phyloP scores from a whole-genome alignment of 176 grass and related monocot species.

The Bolboschoenus planiculmis region DNA sequence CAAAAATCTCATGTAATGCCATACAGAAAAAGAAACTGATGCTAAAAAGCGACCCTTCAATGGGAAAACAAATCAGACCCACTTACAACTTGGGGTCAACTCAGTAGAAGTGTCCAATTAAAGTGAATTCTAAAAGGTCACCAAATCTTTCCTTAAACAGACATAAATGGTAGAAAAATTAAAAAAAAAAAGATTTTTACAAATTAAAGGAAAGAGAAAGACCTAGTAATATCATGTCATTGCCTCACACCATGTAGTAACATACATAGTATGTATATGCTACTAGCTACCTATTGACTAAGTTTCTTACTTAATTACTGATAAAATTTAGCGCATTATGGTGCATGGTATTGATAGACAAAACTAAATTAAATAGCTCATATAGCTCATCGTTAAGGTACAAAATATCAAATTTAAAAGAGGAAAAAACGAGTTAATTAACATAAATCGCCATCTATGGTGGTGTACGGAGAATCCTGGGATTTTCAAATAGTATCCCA shows the following conservation, averaged over 20 bases:
- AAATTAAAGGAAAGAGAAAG: background rate
- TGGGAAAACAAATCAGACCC: background rate
- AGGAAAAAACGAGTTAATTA: background rate
- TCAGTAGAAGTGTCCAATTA: background rate
- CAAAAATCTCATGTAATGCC: slow-evolving; percentile 7
- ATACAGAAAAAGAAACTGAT: background rate
- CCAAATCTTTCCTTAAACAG: background rate
- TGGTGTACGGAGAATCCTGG: background rate
- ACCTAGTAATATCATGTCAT: background rate
- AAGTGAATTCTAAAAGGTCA: slow-evolving; percentile 1
- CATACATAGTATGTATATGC: background rate
- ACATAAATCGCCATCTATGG: background rate
- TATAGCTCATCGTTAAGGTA: background rate
- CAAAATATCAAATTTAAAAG: background rate
- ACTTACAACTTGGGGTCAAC: background rate
- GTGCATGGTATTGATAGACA: background rate
- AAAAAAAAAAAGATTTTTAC: background rate
- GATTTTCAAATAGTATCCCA: background rate
- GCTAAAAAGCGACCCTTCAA: background rate
- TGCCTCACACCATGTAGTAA: background rate
- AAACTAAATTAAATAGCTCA: background rate
- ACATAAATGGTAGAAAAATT: background rate
- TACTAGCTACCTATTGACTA: too few species aligned
- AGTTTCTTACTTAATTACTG: background rate
- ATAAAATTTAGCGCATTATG: background rate